These are phyloP conservation scores for Calycina herbarum DNA, from an alignment of 2,329 filamentous ascomycete species.

Conservation along the genomic window DNA sequence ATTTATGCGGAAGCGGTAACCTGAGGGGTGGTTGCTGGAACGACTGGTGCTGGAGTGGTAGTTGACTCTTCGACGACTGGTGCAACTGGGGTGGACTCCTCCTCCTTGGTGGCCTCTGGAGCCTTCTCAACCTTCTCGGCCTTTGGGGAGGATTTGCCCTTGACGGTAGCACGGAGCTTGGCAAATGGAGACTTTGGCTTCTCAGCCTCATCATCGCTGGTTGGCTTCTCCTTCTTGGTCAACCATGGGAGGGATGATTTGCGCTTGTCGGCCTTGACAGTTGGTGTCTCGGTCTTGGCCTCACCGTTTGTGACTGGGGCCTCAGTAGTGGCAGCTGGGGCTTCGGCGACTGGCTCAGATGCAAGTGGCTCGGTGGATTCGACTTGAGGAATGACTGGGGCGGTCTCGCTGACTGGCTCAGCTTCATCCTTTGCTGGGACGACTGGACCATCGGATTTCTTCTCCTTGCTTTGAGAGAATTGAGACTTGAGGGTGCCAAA, in stretches of 20 bases:
- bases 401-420: constrained; percentile 36
- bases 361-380: constrained; percentile 35
- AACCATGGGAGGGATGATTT: constrained; percentile 59
- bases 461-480: constrained; percentile 34
- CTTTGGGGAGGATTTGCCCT: constrained; percentile 39
- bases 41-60: constrained; percentile 27
- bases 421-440: constrained; percentile 35
- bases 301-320: constrained; percentile 42
- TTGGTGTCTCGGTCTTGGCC: constrained; percentile 41
- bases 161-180: constrained; percentile 40
- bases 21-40: constrained; percentile 30
- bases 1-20: constrained; percentile 27
- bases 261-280: constrained; percentile 55
- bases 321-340: constrained; percentile 31
- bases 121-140: constrained; percentile 44
- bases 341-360: background rate
- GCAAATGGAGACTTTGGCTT: constrained; percentile 38
- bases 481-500: constrained; percentile 36
- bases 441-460: constrained; percentile 33
- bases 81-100: constrained; percentile 32
- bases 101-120: constrained; percentile 45
- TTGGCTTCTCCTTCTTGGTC: constrained; percentile 59
- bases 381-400: constrained; percentile 39
- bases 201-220: constrained; percentile 42
- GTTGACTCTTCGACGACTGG: constrained; percentile 32